phyloP scores from a whole-genome alignment of 345 rosid species.

The Garcia nutans region DNA sequence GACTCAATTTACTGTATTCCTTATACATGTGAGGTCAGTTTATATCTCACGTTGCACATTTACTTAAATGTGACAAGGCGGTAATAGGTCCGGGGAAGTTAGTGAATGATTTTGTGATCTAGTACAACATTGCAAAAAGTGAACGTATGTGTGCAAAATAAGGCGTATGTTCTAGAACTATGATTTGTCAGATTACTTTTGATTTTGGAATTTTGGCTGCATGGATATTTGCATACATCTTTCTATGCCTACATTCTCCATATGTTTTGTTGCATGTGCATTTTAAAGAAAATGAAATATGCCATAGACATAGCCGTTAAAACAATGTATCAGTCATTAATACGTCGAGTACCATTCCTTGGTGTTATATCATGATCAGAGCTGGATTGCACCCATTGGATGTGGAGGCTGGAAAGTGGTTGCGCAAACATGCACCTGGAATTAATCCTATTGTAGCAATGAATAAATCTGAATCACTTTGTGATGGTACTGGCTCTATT shows the following conservation, averaged over 20 bases:
- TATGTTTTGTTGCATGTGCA: background rate
- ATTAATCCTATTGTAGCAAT: slow-evolving; percentile 67
- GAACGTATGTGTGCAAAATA: background rate
- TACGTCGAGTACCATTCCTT: slow-evolving; percentile 6
- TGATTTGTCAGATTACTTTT: background rate
- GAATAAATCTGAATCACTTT: slow-evolving; percentile 85
- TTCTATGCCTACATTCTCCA: background rate
- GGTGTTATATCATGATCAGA: slow-evolving; percentile 38
- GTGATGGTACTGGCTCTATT: slow-evolving; percentile 56
- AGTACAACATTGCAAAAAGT: background rate
- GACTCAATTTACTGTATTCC: slow-evolving; percentile 75
- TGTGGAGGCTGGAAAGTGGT: slow-evolving; percentile 91
- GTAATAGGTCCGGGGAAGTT: background rate
- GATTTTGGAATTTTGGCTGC: background rate
- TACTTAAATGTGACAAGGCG: background rate
- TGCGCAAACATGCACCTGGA: slow-evolving; percentile 74
- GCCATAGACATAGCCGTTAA: background rate
- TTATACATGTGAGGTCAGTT: slow-evolving; percentile 76
- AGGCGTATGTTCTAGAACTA: background rate
- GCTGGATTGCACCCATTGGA: slow-evolving; percentile 92
- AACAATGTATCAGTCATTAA: background rate
- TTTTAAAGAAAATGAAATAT: background rate
- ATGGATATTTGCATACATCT: background rate
- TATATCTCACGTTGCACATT: background rate
- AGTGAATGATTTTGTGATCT: too few species aligned